Evolutionary conservation across 2,329 filamentous ascomycete genomes (phyloP).

Genomic region (Fusarium sp.): DNA sequence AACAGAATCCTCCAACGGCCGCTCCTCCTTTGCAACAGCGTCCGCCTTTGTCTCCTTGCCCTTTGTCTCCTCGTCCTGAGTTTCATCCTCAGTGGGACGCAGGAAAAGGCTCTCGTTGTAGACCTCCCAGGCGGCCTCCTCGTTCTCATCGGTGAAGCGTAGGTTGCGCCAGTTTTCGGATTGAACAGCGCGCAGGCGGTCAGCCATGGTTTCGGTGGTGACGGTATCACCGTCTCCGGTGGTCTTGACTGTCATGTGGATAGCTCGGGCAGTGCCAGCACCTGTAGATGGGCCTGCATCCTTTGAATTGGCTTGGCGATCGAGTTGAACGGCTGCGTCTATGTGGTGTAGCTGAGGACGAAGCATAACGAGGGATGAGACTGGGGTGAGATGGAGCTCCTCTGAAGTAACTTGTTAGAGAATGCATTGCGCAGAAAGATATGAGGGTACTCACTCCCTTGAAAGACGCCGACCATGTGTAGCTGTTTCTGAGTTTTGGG

Average conservation of each 20-base stretch:
- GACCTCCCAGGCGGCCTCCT: slow-evolving; percentile 77
- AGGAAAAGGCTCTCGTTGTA: slow-evolving; percentile 78
- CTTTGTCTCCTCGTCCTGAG: slow-evolving; percentile 19
- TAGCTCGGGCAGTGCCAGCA: slow-evolving; percentile 73
- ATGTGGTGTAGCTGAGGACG: slow-evolving; percentile 93
- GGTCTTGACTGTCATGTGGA: slow-evolving; percentile 89
- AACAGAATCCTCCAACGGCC: slow-evolving; percentile 51
- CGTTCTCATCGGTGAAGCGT: slow-evolving; percentile 85
- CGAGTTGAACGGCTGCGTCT: slow-evolving; percentile 83
- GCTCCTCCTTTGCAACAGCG: slow-evolving; percentile 23
- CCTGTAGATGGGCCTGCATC: slow-evolving; percentile 49
- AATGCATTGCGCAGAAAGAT: neutral
- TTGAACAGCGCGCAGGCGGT: slow-evolving; percentile 82
- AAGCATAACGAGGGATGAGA: slow-evolving; percentile 86
- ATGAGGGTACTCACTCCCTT: slow-evolving; percentile 70
- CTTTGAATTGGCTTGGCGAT: slow-evolving; percentile 59
- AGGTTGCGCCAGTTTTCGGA: slow-evolving; percentile 85
- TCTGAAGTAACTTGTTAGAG: slow-evolving; percentile 60
- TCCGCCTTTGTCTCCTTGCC: slow-evolving; percentile 30
- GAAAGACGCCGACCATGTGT: slow-evolving; percentile 95
- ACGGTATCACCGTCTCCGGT: slow-evolving; percentile 74
- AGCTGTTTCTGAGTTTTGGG: slow-evolving; percentile 76
- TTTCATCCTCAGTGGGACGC: slow-evolving; percentile 23
- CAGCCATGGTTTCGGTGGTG: slow-evolving; percentile 77
- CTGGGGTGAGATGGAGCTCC: slow-evolving; percentile 86